Evolutionary conservation across 2,329 filamentous ascomycete genomes (phyloP), one percentile per base, ranked within the genome.

Genomic region (Diaporthe aspalathi): DNA sequence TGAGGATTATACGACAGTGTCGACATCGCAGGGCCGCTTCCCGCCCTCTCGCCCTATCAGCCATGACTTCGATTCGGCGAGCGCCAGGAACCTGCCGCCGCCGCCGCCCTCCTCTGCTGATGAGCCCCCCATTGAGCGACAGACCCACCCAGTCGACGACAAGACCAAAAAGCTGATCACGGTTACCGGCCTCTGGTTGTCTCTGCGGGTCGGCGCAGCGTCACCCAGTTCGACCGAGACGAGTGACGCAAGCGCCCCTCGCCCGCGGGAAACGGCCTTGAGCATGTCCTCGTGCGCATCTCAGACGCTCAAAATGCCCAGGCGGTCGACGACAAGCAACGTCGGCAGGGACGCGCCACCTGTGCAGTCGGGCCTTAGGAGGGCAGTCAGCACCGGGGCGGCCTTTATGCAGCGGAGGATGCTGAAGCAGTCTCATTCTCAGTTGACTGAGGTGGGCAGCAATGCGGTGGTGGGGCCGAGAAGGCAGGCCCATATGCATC

Each of bases 1-100:
- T 72, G 91, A 95, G 74, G 85, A 84, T 3, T 95, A 94, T 78
- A 88, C 84, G 5, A 86, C 87, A 0, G 82, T 90, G 35, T 86
- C 87, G 1, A 79, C 84, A 8, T 86, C 87, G 0, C 81, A 83
- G 40, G 81, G 82, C n/a, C 83, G 81, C 47, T 84, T 84, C 72
- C 86, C 87, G 12, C 85, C 86, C 1, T 82, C 82, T 16, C 81
- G 83, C 29, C 75, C 80, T 1, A 76, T 81, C 40, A 67, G 66
- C 62, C 74, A 76, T 32, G 63, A 50, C 8, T 38, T 53, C 29
- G 67, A 71, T 24, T 53, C 43, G 9, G 38, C 52, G 67, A 27
- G 27, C 60, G 35, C 60, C 35, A 52, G 38, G 45, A 65, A 56
- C 62, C 27, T 27, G 38, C 45, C 71, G 3, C 60, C 71, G 3